Base-by-base conservation (phyloP, 2,329 filamentous ascomycete genomes). In the Aspergillus ustus region DNA sequence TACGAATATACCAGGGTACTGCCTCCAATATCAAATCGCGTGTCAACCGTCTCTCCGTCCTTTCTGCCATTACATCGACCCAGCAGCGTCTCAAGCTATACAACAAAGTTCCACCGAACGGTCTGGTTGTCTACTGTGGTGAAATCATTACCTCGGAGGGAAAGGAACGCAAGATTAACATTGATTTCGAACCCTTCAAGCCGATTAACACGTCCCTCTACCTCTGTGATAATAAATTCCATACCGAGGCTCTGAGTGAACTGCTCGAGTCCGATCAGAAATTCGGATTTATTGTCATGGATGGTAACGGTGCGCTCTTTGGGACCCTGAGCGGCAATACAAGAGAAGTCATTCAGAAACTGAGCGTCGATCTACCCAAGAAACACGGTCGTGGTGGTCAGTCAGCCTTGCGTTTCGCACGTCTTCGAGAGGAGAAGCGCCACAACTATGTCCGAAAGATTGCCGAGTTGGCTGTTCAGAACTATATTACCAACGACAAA, bases 331-430 rank as follows among this genome's bases (percentile, higher is more conserved):
- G 93, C 73, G 96, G 95, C 70, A 99, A 99, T 81, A 99, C 95
- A 40, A 89, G 95, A 77, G 96, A 99, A 72, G 87, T 99, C 53
- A 86, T 98, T 56, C 95, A 99, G 84, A 99, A 99, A 82, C 97
- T 99, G 83, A 92, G 91, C 20, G 95, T 99, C 78, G 96, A 99
- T 85, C 85, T 99, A 61, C 95, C 95, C 78, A 99, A 99, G 89
- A 99, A 99, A 86, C 95, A 99, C 87, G 95, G 95, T 67, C 93
- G 95, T 91, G 95, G 95, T 93, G 95, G 95, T 87, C 96, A 99
- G 85, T 99, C 95, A 69, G 95, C 95, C 63, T 87, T 99, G 75
- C 96, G 95, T 94, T 99, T 99, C 81, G 92, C 95, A 66, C 95
- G 95, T 93, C 90, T 99, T 62, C 90, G 95, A 85, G 95, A 99